A percentile compares a stretch with the other conserved stretches of the same genome.
phyloP scores from a whole-genome alignment of 2,329 filamentous ascomycete species.

The Aspergillus phoenicis region DNA sequence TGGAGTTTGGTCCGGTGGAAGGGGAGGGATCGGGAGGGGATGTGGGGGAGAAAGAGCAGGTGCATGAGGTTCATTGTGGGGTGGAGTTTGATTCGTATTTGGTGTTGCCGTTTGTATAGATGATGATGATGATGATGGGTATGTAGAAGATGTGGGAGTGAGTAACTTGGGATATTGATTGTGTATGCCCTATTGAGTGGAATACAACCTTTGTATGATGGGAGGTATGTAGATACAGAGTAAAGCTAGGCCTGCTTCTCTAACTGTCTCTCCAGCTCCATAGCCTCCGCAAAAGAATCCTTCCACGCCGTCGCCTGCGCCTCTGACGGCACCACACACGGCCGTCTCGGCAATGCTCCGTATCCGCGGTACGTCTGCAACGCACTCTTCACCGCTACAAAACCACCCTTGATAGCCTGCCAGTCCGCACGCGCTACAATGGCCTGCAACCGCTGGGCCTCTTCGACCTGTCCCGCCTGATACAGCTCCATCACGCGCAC shows the following conservation, averaged over 20 bases:
- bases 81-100: slow-evolving; percentile 6
- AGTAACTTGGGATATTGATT: no score
- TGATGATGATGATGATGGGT: background rate
- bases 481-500: slow-evolving; percentile 78
- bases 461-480: slow-evolving; percentile 69
- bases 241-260: slow-evolving; percentile 22
- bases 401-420: slow-evolving; percentile 78
- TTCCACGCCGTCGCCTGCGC: slow-evolving; percentile 37
- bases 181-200: background rate
- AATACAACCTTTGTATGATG: no score
- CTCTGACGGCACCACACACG: slow-evolving; percentile 55
- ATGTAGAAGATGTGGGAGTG: no score
- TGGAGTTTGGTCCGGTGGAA: slow-evolving; percentile 6
- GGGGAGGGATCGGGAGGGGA: background rate
- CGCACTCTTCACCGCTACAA: slow-evolving; percentile 82
- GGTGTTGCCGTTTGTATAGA: background rate
- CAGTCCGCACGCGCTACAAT: slow-evolving; percentile 78
- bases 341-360: slow-evolving; percentile 73
- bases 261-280: slow-evolving; percentile 41
- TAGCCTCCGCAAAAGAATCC: slow-evolving; percentile 41
- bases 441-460: slow-evolving; percentile 75
- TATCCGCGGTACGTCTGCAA: slow-evolving; percentile 82
- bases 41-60: slow-evolving; percentile 14
- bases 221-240: background rate
- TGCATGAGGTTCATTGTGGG: slow-evolving; percentile 18